Evolutionary conservation across 1,284 basidiomycete genomes (phyloP).

Genomic region (Ceratobasidium sp.): DNA sequence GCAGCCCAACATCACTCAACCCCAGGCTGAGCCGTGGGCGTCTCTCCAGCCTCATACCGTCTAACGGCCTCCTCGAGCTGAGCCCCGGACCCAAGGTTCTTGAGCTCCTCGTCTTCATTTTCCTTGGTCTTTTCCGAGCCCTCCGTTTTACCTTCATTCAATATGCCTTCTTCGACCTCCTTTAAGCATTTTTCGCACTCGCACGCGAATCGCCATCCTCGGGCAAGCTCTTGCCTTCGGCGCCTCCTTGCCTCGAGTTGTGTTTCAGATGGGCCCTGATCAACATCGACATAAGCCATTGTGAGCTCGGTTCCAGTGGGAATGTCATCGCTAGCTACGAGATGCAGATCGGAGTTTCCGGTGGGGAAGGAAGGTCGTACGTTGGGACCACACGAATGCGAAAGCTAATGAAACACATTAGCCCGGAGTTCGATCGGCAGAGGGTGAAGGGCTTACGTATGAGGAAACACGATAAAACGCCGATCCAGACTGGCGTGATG

Average conservation of each 20-base stretch:
- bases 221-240: constrained; percentile 72
- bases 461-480: constrained; percentile 77
- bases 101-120: constrained; percentile 50
- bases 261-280: constrained; percentile 60
- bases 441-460: constrained; percentile 57
- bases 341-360: constrained; percentile 67
- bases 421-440: background rate
- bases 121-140: constrained; percentile 36
- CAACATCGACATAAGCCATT: constrained; percentile 73
- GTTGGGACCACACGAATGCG: constrained; percentile 73
- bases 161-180: constrained; percentile 52
- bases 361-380: constrained; percentile 65
- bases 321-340: constrained; percentile 67
- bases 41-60: constrained; percentile 49
- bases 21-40: background rate
- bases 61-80: constrained; percentile 61
- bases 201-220: constrained; percentile 81
- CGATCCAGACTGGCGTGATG: constrained; percentile 71
- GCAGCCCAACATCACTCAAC: background rate
- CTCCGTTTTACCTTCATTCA: constrained; percentile 28
- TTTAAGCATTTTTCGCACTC: constrained; percentile 65
- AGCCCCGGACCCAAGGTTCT: constrained; percentile 60
- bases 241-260: constrained; percentile 62
- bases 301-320: constrained; percentile 76
- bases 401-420: constrained; percentile 52